Evolutionary conservation across 202 grass and related monocot genomes (phyloP).

Genomic region (Schoenoplectus tabernaemontani): DNA sequence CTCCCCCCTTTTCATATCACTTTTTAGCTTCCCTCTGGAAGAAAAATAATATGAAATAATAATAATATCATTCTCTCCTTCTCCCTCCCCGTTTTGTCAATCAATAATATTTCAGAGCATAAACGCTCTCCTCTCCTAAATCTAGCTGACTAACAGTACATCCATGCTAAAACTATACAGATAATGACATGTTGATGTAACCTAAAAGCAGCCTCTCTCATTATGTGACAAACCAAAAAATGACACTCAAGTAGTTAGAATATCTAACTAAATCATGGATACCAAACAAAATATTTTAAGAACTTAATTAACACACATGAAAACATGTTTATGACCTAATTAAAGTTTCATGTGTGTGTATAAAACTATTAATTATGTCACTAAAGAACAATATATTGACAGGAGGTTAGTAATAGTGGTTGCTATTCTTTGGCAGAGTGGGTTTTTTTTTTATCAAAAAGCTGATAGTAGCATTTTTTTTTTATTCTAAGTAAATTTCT

Average conservation of each 20-base stretch:
- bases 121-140: background rate
- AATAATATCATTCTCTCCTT: background rate
- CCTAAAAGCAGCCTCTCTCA: constrained; percentile 8
- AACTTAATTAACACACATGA: background rate
- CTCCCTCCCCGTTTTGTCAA: background rate
- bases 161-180: constrained; percentile 22
- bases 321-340: constrained; percentile 14
- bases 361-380: background rate
- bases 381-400: constrained; percentile 17
- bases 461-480: background rate
- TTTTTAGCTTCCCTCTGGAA: background rate
- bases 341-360: background rate
- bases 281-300: constrained; percentile 21
- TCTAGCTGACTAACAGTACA: constrained; percentile 13
- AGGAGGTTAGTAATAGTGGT: constrained; percentile 9
- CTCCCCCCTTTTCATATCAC: constrained; percentile 31
- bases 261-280: constrained; percentile 24
- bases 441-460: background rate
- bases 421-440: background rate
- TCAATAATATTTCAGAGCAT: background rate
- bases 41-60: background rate
- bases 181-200: constrained; percentile 11
- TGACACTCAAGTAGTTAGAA: constrained; percentile 25
- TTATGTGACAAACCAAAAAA: constrained; percentile 20
- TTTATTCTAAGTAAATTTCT: background rate